Evolutionary conservation across 768 basidiomycete species (phyloP).

Genomic region (Gautieria morchelliformis): DNA sequence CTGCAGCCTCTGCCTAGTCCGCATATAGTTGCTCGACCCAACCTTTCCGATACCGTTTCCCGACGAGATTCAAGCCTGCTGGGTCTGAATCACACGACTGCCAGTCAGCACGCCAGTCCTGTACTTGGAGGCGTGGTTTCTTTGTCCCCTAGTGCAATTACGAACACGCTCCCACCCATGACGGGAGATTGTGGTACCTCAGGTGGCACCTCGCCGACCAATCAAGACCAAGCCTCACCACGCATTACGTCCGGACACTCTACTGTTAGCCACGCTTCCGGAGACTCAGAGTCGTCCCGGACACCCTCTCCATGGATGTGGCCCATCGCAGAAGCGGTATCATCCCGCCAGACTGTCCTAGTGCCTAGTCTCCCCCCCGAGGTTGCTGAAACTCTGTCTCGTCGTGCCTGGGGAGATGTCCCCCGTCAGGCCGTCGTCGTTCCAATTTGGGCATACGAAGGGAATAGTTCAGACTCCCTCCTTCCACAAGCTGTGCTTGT

Average conservation of each 20-base stretch:
- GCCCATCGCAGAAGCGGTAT: conserved; percentile 7
- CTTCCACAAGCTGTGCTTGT: conserved; percentile 16
- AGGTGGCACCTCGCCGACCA: neutral
- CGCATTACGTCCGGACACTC: neutral
- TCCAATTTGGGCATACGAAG: conserved; percentile 13
- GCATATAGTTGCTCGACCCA: neutral
- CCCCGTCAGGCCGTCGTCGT: conserved; percentile 15
- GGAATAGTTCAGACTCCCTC: conserved; percentile 2
- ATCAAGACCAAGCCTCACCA: neutral
- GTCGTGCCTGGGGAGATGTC: conserved; percentile 15
- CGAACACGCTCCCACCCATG: neutral
- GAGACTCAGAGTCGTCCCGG: neutral
- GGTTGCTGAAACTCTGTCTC: conserved; percentile 8
- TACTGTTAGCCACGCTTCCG: neutral
- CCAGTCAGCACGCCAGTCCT: neutral
- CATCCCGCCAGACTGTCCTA: conserved; percentile 6
- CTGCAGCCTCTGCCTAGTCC: neutral
- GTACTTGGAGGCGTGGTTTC: neutral
- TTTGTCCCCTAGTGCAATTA: neutral
- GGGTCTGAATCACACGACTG: neutral
- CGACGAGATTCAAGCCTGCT: neutral
- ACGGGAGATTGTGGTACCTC: neutral
- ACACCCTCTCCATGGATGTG: neutral
- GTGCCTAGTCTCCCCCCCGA: conserved; percentile 10
- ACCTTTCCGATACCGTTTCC: neutral